A percentile compares a stretch with the other conserved stretches of the same genome.
Evolutionary conservation across 176 grass and related monocot species (phyloP).

Genomic region (Ensete glaucum): DNA sequence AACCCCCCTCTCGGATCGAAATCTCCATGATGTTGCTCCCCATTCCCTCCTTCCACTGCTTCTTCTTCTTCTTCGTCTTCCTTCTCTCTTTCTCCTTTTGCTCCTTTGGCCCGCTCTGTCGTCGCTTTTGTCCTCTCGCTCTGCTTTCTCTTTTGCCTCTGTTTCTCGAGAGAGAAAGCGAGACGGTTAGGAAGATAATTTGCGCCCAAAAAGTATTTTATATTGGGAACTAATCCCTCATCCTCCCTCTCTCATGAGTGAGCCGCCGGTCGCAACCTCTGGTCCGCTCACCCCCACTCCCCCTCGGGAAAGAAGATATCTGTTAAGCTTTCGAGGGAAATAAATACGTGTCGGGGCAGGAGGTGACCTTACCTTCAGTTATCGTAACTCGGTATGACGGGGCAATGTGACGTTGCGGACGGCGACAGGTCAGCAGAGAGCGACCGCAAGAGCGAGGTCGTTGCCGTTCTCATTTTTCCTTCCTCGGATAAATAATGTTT

Average conservation of each 20-base stretch:
- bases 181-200: too few relatives aligned
- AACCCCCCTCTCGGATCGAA: background rate
- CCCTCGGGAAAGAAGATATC: too few relatives aligned
- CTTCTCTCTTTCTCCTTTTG: background rate
- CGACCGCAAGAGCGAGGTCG: too few relatives aligned
- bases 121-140: background rate
- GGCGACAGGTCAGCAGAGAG: background rate
- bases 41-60: background rate
- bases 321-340: too few relatives aligned
- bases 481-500: too few relatives aligned
- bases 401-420: background rate
- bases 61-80: slow-evolving; percentile 25
- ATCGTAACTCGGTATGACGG: background rate
- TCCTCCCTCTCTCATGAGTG: background rate
- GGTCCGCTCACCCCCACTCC: background rate
- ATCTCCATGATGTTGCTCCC: slow-evolving; percentile 18
- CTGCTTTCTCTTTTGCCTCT: background rate
- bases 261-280: too few relatives aligned
- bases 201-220: too few relatives aligned
- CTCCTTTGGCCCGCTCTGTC: background rate
- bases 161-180: background rate
- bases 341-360: too few relatives aligned
- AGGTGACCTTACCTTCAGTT: background rate
- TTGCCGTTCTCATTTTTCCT: too few relatives aligned
- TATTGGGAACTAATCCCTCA: background rate